Percentiles rank a stretch among this genome's conserved stretches.
Conservation (phyloP, 352 stramenopile genomes). For the Phytophthora melonis region DNA sequence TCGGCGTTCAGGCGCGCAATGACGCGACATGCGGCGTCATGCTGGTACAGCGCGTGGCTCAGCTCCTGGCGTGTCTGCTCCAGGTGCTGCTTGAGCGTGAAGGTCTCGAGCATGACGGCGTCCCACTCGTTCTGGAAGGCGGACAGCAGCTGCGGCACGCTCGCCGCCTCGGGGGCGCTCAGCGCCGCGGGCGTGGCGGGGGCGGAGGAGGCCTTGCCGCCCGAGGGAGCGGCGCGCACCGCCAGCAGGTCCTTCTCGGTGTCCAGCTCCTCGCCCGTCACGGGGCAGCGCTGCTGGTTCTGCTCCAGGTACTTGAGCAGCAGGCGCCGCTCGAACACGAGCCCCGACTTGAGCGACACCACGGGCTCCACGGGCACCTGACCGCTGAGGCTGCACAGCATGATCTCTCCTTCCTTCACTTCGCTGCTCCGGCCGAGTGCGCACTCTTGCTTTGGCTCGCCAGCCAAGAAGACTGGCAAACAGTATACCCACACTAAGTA, state of each 20-base stretch:
- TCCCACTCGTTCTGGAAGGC: constrained; percentile 95
- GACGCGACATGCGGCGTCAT: constrained; percentile 96
- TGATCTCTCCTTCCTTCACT: constrained; percentile 12
- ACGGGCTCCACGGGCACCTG: constrained; percentile 87
- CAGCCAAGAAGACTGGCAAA: too few species aligned
- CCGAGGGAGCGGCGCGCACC: constrained; percentile 50
- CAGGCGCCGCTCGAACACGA: constrained; percentile 90
- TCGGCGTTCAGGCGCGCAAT: constrained; percentile 93
- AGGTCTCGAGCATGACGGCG: constrained; percentile 94
- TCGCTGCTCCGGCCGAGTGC: too few species aligned
- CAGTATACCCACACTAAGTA: too few species aligned
- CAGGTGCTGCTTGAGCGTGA: constrained; percentile 94
- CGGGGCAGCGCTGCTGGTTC: constrained; percentile 76
- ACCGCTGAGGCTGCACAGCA: constrained; percentile 87
- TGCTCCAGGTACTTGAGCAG: constrained; percentile 83
- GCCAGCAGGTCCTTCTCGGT: constrained; percentile 69
- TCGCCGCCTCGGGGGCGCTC: constrained; percentile 49
- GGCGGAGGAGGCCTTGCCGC: constrained; percentile 8
- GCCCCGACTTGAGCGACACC: constrained; percentile 82
- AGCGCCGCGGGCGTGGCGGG: constrained; percentile 26
- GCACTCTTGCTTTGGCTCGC: too few species aligned
- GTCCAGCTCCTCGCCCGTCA: constrained; percentile 76
- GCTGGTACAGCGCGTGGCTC: constrained; percentile 95
- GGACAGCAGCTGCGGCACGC: constrained; percentile 72
- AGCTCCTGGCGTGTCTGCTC: constrained; percentile 96